Conservation (phyloP, 2,329 filamentous ascomycete genomes). For the Stagonosporopsis tanaceti region DNA sequence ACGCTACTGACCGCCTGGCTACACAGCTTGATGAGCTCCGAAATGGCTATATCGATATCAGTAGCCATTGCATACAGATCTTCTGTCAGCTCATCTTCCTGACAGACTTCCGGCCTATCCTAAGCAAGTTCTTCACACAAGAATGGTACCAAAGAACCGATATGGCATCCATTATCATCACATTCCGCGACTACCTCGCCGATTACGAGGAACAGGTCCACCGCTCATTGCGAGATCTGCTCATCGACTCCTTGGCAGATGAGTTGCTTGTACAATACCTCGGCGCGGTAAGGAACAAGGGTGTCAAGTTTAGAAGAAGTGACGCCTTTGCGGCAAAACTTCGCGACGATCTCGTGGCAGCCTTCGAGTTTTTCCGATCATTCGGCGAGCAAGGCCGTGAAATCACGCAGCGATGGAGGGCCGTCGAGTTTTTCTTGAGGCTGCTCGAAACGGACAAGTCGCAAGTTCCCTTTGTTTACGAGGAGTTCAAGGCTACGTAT, state of each 20-base stretch:
- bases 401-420: slow-evolving; percentile 92
- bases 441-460: slow-evolving; percentile 80
- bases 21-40: slow-evolving; percentile 77
- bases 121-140: slow-evolving; percentile 88
- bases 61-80: slow-evolving; percentile 87
- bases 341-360: slow-evolving; percentile 88
- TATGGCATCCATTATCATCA: slow-evolving; percentile 93
- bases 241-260: slow-evolving; percentile 92
- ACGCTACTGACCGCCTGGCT: slow-evolving; percentile 72
- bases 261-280: slow-evolving; percentile 90
- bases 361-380: slow-evolving; percentile 85
- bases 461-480: slow-evolving; percentile 78
- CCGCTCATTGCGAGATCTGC: slow-evolving; percentile 85
- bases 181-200: slow-evolving; percentile 91
- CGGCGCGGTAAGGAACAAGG: slow-evolving; percentile 83
- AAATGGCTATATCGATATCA: slow-evolving; percentile 93
- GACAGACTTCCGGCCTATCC: slow-evolving; percentile 84
- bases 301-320: slow-evolving; percentile 82
- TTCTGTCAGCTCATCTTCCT: slow-evolving; percentile 89
- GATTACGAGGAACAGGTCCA: slow-evolving; percentile 88
- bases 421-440: slow-evolving; percentile 82
- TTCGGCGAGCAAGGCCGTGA: slow-evolving; percentile 59
- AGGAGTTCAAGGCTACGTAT: slow-evolving; percentile 82
- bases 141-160: slow-evolving; percentile 87
- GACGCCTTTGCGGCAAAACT: slow-evolving; percentile 94